Base-by-base conservation (phyloP, 1,284 basidiomycete species). In the Stereum hirsutum region DNA sequence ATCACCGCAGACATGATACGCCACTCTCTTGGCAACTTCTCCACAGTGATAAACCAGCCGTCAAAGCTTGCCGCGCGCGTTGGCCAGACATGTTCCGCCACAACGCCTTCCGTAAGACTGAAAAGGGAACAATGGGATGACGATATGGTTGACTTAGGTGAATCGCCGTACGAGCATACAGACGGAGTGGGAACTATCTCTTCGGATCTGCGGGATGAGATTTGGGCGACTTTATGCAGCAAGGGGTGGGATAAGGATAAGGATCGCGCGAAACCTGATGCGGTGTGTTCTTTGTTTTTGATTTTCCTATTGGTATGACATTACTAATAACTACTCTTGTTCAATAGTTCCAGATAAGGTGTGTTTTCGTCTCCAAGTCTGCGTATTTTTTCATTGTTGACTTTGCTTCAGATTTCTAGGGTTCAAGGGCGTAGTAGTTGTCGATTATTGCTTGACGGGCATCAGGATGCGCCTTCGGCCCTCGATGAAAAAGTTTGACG, bases 161-260 rank as follows among this genome's bases (percentile, higher is more conserved):
- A 51, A 20, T 52, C 68, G 50, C 10, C 64, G 70, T 40, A 38
- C 12, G 56, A 68, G 6, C 81, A 82, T 54, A 86, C 84, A 0
- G 86, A 89, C 49, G 86, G 87, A 21, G 69, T 78, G 15, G 87
- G 87, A 0, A 85, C 78, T 1, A 82, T 89, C 44, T 84, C 84
- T 0, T 61, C 59, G 15, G 62, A 61, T 12, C 63, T 89, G 6
- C 73, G 69, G 0, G 53, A 72, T 39, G 53, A 56, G 46, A 79
- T 89, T 36, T 85, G 75, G 70, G 44, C 48, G 7, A 62, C 60
- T 4, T 55, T 81, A 11, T 73, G 73, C 41, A 51, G 59, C 23
- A 60, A 42, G 4, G 41, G 20, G 0, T 57, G 28, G 63, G 66
- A 32, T 54, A 57, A 21, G 54, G 35, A 55, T 8, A 39, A 49